A percentile compares a stretch with the other conserved stretches of the same genome.
Conservation (phyloP, 225 moss, liverwort and hornwort genomes). For the Asterella californica region DNA sequence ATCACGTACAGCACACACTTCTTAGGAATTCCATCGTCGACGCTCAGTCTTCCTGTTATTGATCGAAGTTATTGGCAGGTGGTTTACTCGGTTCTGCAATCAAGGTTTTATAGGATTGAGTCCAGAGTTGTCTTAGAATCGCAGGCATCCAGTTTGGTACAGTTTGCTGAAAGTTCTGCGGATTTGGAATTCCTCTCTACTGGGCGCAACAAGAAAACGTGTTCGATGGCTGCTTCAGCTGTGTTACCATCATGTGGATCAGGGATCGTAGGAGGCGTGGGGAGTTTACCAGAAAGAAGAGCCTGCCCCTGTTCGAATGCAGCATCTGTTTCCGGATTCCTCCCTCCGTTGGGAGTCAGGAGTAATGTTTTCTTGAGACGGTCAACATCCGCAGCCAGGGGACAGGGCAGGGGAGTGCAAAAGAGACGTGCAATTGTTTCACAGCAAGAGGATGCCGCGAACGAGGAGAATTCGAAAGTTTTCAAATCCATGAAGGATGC, state of each 20-base stretch:
- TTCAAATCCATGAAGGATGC: constrained; percentile 39
- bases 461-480: constrained; percentile 18
- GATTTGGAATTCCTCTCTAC: not conserved
- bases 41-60: not conserved
- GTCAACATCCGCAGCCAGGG: not conserved
- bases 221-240: constrained; percentile 10
- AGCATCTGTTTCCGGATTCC: not conserved
- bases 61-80: too few relatives aligned
- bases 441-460: not conserved
- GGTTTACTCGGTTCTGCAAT: not conserved
- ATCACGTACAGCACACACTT: not conserved
- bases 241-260: not conserved
- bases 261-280: constrained; percentile 19
- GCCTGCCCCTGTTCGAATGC: not conserved
- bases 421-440: constrained; percentile 10
- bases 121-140: not conserved
- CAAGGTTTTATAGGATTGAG: not conserved
- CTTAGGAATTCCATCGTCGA: not conserved
- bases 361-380: not conserved
- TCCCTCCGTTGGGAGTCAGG: not conserved
- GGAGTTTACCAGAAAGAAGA: constrained; percentile 13
- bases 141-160: not conserved
- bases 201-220: too few relatives aligned
- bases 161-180: not conserved
- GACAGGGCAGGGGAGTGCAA: not conserved